Evolutionary conservation across 352 stramenopile genomes (phyloP).

Genomic region (Achlya hypogyna): DNA sequence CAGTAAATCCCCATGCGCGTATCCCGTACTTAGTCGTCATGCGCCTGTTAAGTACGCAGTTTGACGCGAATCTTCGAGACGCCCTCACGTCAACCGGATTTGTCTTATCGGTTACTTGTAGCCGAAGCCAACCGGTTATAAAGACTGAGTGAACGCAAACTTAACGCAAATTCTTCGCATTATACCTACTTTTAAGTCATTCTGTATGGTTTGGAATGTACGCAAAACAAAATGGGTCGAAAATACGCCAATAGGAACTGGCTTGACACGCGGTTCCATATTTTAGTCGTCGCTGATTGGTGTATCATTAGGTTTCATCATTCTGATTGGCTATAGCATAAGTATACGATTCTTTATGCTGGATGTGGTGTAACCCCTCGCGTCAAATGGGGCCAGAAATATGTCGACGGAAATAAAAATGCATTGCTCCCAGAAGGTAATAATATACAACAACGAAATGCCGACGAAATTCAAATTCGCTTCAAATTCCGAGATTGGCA

Average conservation of each 20-base stretch:
- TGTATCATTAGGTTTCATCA: not conserved
- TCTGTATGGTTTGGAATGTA: not conserved
- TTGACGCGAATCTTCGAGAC: not conserved
- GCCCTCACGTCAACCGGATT: not conserved
- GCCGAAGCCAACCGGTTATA: not conserved
- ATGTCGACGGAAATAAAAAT: slow-evolving; percentile 2
- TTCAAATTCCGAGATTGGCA: slow-evolving; percentile 3
- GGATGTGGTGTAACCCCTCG: not conserved
- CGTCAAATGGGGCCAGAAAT: slow-evolving; percentile 6
- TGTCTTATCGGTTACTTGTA: not conserved
- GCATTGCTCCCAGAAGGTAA: not conserved
- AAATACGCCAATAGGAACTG: not conserved
- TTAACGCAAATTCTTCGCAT: no score
- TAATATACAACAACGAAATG: not conserved
- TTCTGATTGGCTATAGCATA: slow-evolving; percentile 4
- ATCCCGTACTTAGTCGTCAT: not conserved
- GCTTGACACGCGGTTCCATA: not conserved
- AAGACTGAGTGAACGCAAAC: no score
- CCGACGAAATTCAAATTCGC: not conserved
- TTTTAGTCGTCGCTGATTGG: not conserved
- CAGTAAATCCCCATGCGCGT: not conserved
- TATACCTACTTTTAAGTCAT: not conserved
- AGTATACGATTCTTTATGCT: not conserved
- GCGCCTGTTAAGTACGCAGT: not conserved
- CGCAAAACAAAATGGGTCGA: not conserved